phyloP scores from a whole-genome alignment of 768 basidiomycete species.

The Boletus eberwhitei region DNA sequence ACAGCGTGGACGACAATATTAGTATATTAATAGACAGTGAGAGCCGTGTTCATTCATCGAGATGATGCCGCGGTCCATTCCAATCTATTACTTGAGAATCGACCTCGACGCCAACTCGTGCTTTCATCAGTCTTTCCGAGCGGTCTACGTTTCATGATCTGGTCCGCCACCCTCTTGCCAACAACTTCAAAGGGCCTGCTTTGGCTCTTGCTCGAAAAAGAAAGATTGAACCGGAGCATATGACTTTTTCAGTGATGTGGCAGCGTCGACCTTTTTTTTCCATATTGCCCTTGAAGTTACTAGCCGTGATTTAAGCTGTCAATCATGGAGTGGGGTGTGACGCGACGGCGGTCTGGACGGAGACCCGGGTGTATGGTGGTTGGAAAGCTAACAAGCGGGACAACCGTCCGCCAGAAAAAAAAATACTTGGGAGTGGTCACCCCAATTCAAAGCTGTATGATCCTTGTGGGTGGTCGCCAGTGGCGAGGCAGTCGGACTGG shows the following conservation, averaged over 20 bases:
- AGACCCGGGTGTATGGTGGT: background rate
- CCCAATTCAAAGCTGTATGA: background rate
- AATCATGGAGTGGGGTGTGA: background rate
- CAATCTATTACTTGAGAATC: background rate
- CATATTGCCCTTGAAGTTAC: background rate
- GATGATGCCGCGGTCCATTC: background rate
- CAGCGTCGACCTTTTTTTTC: background rate
- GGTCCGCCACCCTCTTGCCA: background rate
- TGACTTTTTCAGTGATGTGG: constrained; percentile 2
- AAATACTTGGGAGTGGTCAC: background rate
- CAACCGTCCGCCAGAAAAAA: background rate
- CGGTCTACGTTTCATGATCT: background rate
- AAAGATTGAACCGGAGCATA: constrained; percentile 4
- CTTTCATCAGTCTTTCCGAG: background rate
- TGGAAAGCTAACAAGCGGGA: background rate
- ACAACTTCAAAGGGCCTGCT: no score
- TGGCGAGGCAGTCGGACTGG: no score
- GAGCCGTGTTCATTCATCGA: constrained; percentile 1
- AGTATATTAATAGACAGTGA: constrained; percentile 2
- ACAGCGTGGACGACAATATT: background rate
- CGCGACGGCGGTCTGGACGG: background rate
- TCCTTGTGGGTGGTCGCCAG: background rate
- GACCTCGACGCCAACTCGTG: background rate
- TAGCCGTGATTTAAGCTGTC: constrained; percentile 2
- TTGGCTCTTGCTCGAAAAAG: constrained; percentile 12